These are phyloP conservation scores for Dioszegia aurantiaca DNA, from an alignment of 768 basidiomycete genomes.

Conservation along the genomic window DNA sequence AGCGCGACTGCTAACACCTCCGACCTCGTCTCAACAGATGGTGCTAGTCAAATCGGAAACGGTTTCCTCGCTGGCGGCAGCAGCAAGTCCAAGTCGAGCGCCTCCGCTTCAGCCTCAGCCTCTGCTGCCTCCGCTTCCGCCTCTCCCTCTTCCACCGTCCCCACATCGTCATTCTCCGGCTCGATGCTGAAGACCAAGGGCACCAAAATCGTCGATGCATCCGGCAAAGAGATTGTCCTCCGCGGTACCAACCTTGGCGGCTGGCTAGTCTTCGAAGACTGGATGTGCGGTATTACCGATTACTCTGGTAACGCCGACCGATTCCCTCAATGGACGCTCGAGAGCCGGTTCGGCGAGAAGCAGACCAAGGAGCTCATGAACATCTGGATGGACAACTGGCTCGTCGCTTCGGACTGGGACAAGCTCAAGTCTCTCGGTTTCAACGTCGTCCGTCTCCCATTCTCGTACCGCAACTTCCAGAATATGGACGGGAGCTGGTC, in stretches of 20 bases:
- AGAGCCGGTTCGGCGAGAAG: slow-evolving; percentile 35
- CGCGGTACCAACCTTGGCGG: slow-evolving; percentile 44
- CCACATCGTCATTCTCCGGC: background rate
- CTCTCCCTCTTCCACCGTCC: slow-evolving; percentile 8
- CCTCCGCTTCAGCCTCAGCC: slow-evolving; percentile 14
- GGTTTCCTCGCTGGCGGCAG: slow-evolving; percentile 8
- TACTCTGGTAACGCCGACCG: slow-evolving; percentile 36
- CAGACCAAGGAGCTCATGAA: slow-evolving; percentile 33
- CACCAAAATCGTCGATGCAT: slow-evolving; percentile 36
- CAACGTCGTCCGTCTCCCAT: slow-evolving; percentile 43
- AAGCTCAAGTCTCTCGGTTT: slow-evolving; percentile 33
- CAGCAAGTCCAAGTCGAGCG: slow-evolving; percentile 4
- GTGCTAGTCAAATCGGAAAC: slow-evolving; percentile 13
- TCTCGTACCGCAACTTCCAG: slow-evolving; percentile 34
- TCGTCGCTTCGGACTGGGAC: slow-evolving; percentile 36
- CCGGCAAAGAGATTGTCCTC: slow-evolving; percentile 40
- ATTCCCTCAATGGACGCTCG: slow-evolving; percentile 39
- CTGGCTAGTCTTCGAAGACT: slow-evolving; percentile 46
- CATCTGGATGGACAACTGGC: slow-evolving; percentile 43
- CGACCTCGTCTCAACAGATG: slow-evolving; percentile 4
- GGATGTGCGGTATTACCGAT: slow-evolving; percentile 48
- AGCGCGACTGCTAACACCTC: slow-evolving; percentile 4
- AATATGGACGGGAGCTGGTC: slow-evolving; percentile 36
- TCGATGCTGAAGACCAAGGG: slow-evolving; percentile 35
- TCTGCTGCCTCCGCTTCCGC: slow-evolving; percentile 12